phyloP scores from a whole-genome alignment of 345 rosid genomes.

The Corchorus capsularis region DNA sequence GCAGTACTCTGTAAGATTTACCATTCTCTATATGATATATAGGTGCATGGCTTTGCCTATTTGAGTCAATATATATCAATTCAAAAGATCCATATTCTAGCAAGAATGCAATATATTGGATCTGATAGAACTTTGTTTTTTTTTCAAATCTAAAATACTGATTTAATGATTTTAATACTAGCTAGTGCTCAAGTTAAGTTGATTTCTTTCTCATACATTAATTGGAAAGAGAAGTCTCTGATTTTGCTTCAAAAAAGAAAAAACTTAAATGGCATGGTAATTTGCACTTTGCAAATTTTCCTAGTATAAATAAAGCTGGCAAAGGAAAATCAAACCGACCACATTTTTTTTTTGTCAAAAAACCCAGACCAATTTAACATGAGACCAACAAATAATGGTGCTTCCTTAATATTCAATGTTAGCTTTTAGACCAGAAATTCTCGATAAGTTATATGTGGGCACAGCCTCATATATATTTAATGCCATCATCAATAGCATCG shows the following conservation, averaged over 20 bases:
- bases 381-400: not conserved
- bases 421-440: not conserved
- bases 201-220: too few species aligned
- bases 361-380: not conserved
- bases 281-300: too few species aligned
- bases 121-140: too few species aligned
- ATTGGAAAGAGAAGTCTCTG: too few species aligned
- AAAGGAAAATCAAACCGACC: not conserved
- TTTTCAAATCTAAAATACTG: not conserved
- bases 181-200: not conserved
- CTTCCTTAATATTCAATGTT: not conserved
- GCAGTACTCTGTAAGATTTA: too few species aligned
- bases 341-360: not conserved
- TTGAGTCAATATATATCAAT: too few species aligned
- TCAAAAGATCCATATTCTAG: too few species aligned
- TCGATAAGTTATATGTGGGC: not conserved
- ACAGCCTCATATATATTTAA: not conserved
- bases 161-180: not conserved
- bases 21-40: too few species aligned
- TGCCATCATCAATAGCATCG: not conserved
- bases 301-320: not conserved
- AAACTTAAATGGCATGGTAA: too few species aligned
- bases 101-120: too few species aligned
- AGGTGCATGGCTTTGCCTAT: too few species aligned
- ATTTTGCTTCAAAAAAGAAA: too few species aligned